A percentile compares a stretch with the other conserved stretches of the same genome.
Evolutionary conservation across 805 yeast genomes (phyloP).

Genomic region (Clavispora vitiphila): DNA sequence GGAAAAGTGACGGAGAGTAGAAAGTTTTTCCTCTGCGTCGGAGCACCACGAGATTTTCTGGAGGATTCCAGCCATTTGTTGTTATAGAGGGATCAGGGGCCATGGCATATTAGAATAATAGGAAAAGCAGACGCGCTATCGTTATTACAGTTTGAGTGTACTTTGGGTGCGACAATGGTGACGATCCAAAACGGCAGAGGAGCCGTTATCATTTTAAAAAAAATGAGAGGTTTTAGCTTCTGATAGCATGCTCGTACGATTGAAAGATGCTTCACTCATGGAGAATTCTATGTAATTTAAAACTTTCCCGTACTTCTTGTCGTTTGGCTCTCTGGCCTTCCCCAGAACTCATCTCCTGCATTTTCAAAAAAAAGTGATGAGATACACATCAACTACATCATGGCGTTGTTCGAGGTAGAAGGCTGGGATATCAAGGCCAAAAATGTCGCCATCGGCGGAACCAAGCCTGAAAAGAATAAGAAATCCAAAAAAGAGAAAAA

Average conservation of each 20-base stretch:
- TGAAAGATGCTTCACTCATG: no score
- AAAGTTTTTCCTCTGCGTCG: slow-evolving; percentile 19
- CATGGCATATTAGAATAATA: neutral
- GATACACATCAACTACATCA: slow-evolving; percentile 17
- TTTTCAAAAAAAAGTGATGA: slow-evolving; percentile 1
- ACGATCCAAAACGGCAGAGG: no score
- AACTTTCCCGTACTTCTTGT: no score
- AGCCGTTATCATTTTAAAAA: no score
- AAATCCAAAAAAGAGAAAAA: slow-evolving; percentile 10
- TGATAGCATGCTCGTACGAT: no score
- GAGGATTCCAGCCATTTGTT: slow-evolving; percentile 17
- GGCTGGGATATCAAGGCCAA: slow-evolving; percentile 72
- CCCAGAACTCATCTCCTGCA: neutral
- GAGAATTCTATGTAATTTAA: no score
- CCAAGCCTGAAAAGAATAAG: slow-evolving; percentile 17
- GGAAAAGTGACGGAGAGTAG: slow-evolving; percentile 34
- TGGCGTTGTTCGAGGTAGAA: slow-evolving; percentile 73
- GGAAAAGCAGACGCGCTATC: neutral
- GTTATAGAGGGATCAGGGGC: neutral
- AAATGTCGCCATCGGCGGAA: slow-evolving; percentile 44
- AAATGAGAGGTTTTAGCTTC: no score
- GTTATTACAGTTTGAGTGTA: neutral
- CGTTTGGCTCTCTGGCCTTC: neutral
- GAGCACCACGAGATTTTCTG: slow-evolving; percentile 28
- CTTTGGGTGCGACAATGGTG: neutral